Base-by-base conservation (phyloP, 805 yeast species). In the Brettanomyces custersianus region DNA sequence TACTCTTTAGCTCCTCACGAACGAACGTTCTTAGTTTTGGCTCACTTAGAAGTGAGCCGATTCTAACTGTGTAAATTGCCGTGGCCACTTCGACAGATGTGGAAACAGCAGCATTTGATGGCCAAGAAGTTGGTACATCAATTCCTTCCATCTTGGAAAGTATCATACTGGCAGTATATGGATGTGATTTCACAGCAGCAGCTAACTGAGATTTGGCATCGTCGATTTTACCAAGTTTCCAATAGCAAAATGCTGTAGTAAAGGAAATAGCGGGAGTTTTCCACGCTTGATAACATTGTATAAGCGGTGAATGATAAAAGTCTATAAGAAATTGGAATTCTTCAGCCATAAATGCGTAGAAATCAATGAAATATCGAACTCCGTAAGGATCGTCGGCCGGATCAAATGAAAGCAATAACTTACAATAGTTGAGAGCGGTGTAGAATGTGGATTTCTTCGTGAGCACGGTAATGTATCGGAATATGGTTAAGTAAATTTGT, bases 301-400 rank as follows among this genome's bases (percentile, higher is more conserved):
- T 62, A 23, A 81, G 60, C 1, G 82, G 71, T 2, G 83, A 73
- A 10, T 70, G 59, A 2, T 67, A 68, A 23, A 84, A 57, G 15
- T 74, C 70, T 10, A 77, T 63, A 45, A 86, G 51, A 54, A 74
- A 85, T 39, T 72, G 63, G 49, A 68, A 74, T 41, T 84, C 84
- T 22, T 69, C 77, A 25, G 83, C 65, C 57, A 74, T 60, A 3
- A 83, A 60, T 3, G 90, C 78, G 50, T 82, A 86, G 49, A 72
- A 77, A 52, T 87, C 95, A 45, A 87, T 76, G 54, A 85, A 82
- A 49, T 80, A 79, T 43, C 94, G 68, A 10, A 80, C 86, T 17
- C 95, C 95, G 35, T 79, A 62, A 2, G 95, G 95, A 60, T 87
- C 95, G 38, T 80, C 83, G 2, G 76, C 68, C 1, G 94, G 95